phyloP scores from a whole-genome alignment of 2,329 filamentous ascomycete genomes.

The Sclerotinia sclerotiorum region DNA sequence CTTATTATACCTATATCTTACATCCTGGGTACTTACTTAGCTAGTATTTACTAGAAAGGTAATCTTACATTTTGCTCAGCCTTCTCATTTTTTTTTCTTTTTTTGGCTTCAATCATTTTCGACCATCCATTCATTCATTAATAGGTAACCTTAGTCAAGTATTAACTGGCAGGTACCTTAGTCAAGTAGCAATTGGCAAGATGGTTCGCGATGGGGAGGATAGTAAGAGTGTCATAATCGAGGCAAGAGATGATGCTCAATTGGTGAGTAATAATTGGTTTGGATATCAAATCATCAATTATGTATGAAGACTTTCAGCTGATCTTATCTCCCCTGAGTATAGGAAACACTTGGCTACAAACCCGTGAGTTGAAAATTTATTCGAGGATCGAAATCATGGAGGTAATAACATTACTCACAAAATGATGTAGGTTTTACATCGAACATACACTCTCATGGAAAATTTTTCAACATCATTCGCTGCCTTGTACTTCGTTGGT shows the following conservation, averaged over 20 bases:
- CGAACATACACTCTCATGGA: slow-evolving; percentile 57
- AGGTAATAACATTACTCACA: not conserved
- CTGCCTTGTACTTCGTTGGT: slow-evolving; percentile 61
- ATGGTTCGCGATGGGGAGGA: slow-evolving; percentile 15
- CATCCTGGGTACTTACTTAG: not conserved
- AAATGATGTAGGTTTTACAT: slow-evolving; percentile 43
- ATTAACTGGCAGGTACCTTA: not conserved
- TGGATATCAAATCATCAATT: not conserved
- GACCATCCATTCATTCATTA: not conserved
- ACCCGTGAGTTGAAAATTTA: slow-evolving; percentile 45
- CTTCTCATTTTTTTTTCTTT: not conserved
- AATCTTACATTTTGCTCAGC: not conserved
- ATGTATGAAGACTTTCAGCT: slow-evolving; percentile 8
- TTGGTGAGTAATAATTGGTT: slow-evolving; percentile 5
- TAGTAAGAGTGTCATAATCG: slow-evolving; percentile 17
- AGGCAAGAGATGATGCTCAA: slow-evolving; percentile 24
- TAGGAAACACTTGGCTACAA: slow-evolving; percentile 55
- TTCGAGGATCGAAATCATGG: not conserved
- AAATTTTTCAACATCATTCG: slow-evolving; percentile 60
- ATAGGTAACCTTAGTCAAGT: too few species aligned
- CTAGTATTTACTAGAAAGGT: not conserved
- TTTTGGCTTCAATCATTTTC: not conserved
- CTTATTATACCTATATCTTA: too few species aligned
- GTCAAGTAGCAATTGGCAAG: not conserved
- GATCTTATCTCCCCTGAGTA: slow-evolving; percentile 13